Evolutionary conservation across 73 alveolate species (phyloP).

Genomic region (Tetrahymena borealis): DNA sequence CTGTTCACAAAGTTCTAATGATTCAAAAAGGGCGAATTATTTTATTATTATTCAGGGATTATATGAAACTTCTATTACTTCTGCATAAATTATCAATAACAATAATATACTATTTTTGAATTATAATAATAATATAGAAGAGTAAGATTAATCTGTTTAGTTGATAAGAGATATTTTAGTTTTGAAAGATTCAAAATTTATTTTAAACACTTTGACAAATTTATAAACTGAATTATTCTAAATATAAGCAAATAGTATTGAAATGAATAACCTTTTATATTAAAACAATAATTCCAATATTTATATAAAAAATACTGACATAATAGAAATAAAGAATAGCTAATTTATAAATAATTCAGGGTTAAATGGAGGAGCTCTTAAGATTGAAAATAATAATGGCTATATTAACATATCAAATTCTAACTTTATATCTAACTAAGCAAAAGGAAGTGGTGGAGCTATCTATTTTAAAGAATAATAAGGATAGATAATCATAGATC

Average conservation of each 20-base stretch:
- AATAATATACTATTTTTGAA: no score
- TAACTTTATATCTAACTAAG: background rate
- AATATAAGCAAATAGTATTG: background rate
- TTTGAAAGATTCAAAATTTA: background rate
- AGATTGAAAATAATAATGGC: no score
- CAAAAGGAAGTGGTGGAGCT: background rate
- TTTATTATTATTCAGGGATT: no score
- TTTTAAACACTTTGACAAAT: no score
- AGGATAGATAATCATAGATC: background rate
- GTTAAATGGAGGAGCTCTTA: background rate
- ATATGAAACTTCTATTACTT: no score
- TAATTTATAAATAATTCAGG: background rate
- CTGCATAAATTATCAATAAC: no score
- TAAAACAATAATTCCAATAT: no score
- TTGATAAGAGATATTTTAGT: background rate
- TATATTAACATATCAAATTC: background rate
- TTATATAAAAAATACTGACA: no score
- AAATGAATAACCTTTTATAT: background rate
- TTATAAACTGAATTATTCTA: no score
- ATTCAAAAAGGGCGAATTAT: no score
- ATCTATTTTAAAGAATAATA: background rate
- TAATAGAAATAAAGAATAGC: background rate
- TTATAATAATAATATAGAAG: no score
- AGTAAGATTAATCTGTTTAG: no score
- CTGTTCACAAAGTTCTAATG: background rate